These are phyloP conservation scores for Chloranthus sessilifolius DNA, from an alignment of 164 flowering plant genomes.

Conservation along the genomic window DNA sequence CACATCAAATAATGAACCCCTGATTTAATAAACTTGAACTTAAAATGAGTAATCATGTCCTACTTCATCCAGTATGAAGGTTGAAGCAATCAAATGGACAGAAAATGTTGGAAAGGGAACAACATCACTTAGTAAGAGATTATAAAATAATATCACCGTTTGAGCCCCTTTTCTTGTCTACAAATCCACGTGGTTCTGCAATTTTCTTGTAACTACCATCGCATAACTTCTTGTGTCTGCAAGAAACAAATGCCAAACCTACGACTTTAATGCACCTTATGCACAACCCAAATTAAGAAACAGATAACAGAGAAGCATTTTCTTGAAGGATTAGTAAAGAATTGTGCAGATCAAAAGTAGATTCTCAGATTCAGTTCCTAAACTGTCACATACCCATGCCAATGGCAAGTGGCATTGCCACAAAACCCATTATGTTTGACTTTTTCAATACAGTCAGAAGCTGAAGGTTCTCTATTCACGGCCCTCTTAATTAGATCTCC, in stretches of 20 bases:
- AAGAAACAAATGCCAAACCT: constrained; percentile 1
- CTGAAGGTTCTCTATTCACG: constrained; percentile 17
- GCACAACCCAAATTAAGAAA: too few relatives aligned
- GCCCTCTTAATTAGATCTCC: constrained; percentile 16
- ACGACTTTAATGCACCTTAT: too few relatives aligned
- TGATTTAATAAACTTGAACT: too few relatives aligned
- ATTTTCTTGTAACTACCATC: constrained; percentile 13
- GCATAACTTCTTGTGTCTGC: constrained; percentile 14
- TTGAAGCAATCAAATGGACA: too few relatives aligned
- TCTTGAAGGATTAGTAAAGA: background rate
- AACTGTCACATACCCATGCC: constrained; percentile 11
- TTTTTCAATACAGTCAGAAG: constrained; percentile 14
- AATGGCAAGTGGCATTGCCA: constrained; percentile 8
- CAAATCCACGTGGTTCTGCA: constrained; percentile 11
- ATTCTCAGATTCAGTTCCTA: background rate
- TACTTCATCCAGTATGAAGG: too few relatives aligned
- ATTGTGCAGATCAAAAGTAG: background rate
- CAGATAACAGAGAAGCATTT: background rate
- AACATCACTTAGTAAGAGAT: too few relatives aligned
- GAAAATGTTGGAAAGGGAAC: too few relatives aligned
- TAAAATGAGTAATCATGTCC: too few relatives aligned
- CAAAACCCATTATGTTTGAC: background rate
- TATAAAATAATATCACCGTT: too few relatives aligned
- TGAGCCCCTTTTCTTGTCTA: constrained; percentile 3
- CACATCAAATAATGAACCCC: too few relatives aligned